These are phyloP conservation scores for Carallia brachiata DNA, from an alignment of 345 rosid genomes.

Conservation along the genomic window DNA sequence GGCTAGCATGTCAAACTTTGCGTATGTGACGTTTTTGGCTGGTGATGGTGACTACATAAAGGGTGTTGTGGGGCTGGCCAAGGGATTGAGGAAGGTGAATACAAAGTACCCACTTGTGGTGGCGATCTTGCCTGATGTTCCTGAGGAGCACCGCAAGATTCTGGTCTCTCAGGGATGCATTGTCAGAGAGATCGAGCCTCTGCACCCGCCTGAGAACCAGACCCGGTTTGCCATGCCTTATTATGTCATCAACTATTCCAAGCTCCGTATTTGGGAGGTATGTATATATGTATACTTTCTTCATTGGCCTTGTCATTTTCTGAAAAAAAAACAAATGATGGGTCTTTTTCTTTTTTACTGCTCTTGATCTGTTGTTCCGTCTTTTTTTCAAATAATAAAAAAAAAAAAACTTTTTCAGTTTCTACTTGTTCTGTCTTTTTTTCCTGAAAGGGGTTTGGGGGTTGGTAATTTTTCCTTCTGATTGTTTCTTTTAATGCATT, in stretches of 20 bases:
- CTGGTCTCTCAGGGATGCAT: conserved; percentile 64
- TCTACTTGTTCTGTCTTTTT: too few relatives aligned
- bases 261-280: conserved; percentile 84
- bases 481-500: too few relatives aligned
- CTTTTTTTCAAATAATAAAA: too few relatives aligned
- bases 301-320: neutral
- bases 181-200: conserved; percentile 59
- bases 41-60: conserved; percentile 72
- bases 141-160: conserved; percentile 63
- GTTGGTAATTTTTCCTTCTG: too few relatives aligned
- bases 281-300: conserved; percentile 2
- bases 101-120: conserved; percentile 71
- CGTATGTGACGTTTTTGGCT: conserved; percentile 71
- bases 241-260: conserved; percentile 80
- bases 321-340: too few relatives aligned
- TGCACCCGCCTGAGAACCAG: conserved; percentile 67
- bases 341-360: too few relatives aligned
- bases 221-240: conserved; percentile 72
- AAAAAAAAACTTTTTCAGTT: too few relatives aligned
- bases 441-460: too few relatives aligned
- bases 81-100: conserved; percentile 65
- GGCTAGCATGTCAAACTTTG: conserved; percentile 22
- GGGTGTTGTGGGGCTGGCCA: conserved; percentile 75
- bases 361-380: too few relatives aligned
- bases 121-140: conserved; percentile 73